Evolutionary conservation across 176 grass and related monocot species (phyloP), one percentile per base, ranked within the genome.

Genomic region (Typha latifolia): DNA sequence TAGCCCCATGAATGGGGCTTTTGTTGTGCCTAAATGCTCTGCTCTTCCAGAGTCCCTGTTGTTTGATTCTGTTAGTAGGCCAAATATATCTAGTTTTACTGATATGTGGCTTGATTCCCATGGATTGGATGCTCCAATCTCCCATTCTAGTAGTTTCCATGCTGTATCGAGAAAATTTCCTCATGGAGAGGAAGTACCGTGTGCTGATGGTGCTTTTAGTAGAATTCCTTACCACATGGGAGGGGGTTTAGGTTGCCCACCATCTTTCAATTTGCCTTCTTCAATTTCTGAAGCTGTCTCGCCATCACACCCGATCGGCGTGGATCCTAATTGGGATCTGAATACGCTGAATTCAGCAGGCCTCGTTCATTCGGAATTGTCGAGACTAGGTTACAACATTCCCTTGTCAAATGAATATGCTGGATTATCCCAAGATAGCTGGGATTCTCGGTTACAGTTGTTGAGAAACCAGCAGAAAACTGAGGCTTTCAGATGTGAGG

Each of bases 401-500:
- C 4, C 10, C 53, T 59, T 59, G 50, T 37, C 61, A 57, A 20
- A 47, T 51, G 3, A 82, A 75, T 59, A 8, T 53, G 56, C 75
- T 48, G 8, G 78, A 66, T 34, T 52, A 66, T 62, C 66, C 70
- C 62, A 47, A 51, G 31, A 32, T 69, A 5, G 32, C 64, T 20
- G 77, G 63, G 63, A 3, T 12, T 14, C 66, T 14, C 57, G 72
- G 14, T 23, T 72, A 27, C 69, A 61, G 14, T 59, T 23, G 4
- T 61, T 56, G 64, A 51, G 72, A 3, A 66, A 61, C 16, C 74
- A 65, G 51, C 77, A 61, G 70, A 69, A 73, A 21, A 47, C 81
- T 29, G 82, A 94, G 64, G 67, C 67, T 4, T 79, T 79, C 49
- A 75, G 22, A 32, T 64, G 77, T 12, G 85, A 89, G 7, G 86